Evolutionary conservation across 78 protist genomes (phyloP).

Genomic region (Dictyostelium purpureum): DNA sequence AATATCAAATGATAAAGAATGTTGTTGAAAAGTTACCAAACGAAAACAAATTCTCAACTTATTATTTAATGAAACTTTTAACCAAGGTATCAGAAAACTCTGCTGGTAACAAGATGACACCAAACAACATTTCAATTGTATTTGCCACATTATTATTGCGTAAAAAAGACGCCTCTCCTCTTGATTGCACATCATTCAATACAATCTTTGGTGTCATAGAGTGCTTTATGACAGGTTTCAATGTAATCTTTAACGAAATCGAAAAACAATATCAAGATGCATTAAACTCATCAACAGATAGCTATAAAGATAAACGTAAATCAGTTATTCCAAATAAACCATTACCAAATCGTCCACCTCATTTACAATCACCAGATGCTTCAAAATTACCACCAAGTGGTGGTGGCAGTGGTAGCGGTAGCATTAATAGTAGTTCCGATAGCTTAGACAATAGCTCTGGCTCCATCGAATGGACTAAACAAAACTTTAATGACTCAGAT

Average conservation of each 20-base stretch:
- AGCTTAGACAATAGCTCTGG: neutral
- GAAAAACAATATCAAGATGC: slow-evolving; percentile 17
- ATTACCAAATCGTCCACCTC: slow-evolving; percentile 11
- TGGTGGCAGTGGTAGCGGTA: neutral
- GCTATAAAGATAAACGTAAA: neutral
- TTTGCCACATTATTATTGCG: slow-evolving; percentile 76
- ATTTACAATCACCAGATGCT: too few species aligned
- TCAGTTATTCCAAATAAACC: slow-evolving; percentile 51
- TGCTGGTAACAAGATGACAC: slow-evolving; percentile 78
- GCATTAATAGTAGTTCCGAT: neutral
- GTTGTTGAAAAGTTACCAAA: slow-evolving; percentile 28
- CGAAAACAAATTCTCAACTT: slow-evolving; percentile 31
- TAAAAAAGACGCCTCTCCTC: slow-evolving; percentile 54
- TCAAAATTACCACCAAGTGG: neutral
- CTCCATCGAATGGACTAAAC: slow-evolving; percentile 26
- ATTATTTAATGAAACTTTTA: slow-evolving; percentile 56
- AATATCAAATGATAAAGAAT: neutral
- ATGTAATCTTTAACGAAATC: neutral
- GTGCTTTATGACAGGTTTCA: slow-evolving; percentile 70
- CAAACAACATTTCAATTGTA: slow-evolving; percentile 69
- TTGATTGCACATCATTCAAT: slow-evolving; percentile 69
- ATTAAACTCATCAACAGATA: neutral
- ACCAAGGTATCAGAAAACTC: slow-evolving; percentile 62
- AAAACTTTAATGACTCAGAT: slow-evolving; percentile 26
- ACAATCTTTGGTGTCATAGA: slow-evolving; percentile 52